Evolutionary conservation across 2,329 filamentous ascomycete genomes (phyloP).

Genomic region (Cordyceps javanica): DNA sequence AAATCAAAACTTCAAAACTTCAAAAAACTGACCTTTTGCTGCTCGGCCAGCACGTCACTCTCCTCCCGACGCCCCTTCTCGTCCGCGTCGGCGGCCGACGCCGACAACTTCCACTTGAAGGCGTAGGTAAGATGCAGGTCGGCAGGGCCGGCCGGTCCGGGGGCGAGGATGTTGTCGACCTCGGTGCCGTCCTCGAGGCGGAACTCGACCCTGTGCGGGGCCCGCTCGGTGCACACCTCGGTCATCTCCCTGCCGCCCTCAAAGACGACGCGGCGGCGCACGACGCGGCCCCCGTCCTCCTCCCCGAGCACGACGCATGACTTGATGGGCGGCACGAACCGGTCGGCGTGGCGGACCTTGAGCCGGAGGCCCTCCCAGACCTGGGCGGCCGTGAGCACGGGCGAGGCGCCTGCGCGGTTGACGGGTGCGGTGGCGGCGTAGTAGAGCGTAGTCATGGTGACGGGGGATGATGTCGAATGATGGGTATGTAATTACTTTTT

Average conservation of each 20-base stretch:
- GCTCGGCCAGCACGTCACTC: slow-evolving; percentile 16
- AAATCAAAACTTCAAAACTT: no score
- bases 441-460: slow-evolving; percentile 6
- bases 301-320: slow-evolving; percentile 13
- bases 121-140: slow-evolving; percentile 28
- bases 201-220: slow-evolving; percentile 26
- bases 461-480: no score
- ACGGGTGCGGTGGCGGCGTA: slow-evolving; percentile 24
- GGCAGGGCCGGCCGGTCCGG: slow-evolving; percentile 18
- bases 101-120: slow-evolving; percentile 25
- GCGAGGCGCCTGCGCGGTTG: slow-evolving; percentile 21
- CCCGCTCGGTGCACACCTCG: slow-evolving; percentile 26
- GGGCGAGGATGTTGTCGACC: slow-evolving; percentile 26
- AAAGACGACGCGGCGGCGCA: slow-evolving; percentile 20
- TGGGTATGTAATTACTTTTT: no score
- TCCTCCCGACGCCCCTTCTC: slow-evolving; percentile 19
- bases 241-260: slow-evolving; percentile 15
- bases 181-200: slow-evolving; percentile 24
- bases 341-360: slow-evolving; percentile 23
- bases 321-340: slow-evolving; percentile 23
- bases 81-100: no score
- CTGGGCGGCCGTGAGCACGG: slow-evolving; percentile 19
- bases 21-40: slow-evolving; percentile 19
- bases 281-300: slow-evolving; percentile 11
- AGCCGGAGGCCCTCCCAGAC: slow-evolving; percentile 24